Evolutionary conservation across 2,329 filamentous ascomycete genomes (phyloP), one percentile per base, ranked within the genome.

Genomic region (Pseudogymnoascus sp.): DNA sequence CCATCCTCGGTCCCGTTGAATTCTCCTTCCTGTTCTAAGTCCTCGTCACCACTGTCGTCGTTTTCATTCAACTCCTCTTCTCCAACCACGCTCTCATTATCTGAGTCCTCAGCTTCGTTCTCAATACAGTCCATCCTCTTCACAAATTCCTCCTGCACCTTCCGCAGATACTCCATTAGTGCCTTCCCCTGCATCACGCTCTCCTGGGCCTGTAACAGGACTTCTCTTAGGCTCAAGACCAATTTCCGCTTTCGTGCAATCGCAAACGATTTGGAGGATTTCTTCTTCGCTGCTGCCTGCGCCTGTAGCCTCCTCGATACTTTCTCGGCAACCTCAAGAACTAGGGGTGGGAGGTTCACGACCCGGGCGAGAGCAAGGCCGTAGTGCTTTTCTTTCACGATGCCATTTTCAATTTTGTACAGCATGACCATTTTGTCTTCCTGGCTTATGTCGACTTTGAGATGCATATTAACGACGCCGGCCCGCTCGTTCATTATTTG

Each of bases 381-480:
- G 69, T 99, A 99, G 67, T 91, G 86, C 52, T 84, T 78, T 62
- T 91, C 85, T 62, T 84, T 76, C 0, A 90, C 83, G 0, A 83
- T 83, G 0, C 94, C 93, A 12, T 88, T 82, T 0, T 83, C 80
- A 38, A 97, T 82, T 66, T 87, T 92, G 75, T 97, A 97, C 0
- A 94, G 78, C 92, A 97, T 97, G 0, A 82, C 90, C 76, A 96
- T 89, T 37, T 82, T 84, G 2, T 80, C 77, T 2, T 82, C 75
- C 1, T 70, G 70, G 0, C 78, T 78, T 52, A 86, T 84, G 43
- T 92, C 82, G 0, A 92, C 89, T 0, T 85, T 82, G 2, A 97
- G 81, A 70, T 97, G 92, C 2, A 96, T 78, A 67, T 91, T 96
- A 23, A 92, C 79, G 0, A 97, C 91, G 0, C 92, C 92, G 14